Evolutionary conservation across 2,329 filamentous ascomycete genomes (phyloP), one percentile per base, ranked within the genome.

Genomic region (Aspergillus intermedius): DNA sequence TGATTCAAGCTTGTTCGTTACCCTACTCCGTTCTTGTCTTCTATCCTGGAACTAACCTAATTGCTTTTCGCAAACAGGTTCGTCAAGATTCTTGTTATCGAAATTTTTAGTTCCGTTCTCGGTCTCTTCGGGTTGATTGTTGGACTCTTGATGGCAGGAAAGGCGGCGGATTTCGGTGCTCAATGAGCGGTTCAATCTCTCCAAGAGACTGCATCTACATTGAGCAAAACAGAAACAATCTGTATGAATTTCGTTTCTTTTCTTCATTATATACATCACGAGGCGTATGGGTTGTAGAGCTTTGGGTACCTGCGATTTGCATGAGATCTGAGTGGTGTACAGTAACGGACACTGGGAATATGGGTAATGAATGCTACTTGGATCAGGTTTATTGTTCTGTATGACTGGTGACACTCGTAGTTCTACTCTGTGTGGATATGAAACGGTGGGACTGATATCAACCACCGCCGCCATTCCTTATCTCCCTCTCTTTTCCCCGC

Each of bases 51-150:
- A 25, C 10, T 17, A 25, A 19, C 42, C 37, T 51, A 46, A 54
- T 47, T 28, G 25, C 23, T 40, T 44, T 0, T 43, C 41, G 52
- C 56, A 46, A 35, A 15, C 54, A 95, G 91, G 47, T 98, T 98
- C 72, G 91, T 98, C 73, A 96, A 95, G 76, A 95, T 98, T 59
- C 83, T 98, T 46, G 91, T 98, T 59, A 94, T 98, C 64, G 94
- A 98, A 73, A 98, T 98, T 69, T 98, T 98, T 78, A 96, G 91
- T 68, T 97, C 91, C 37, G 91, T 98, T 44, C 79, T 98, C 9
- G 93, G 94, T 55, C 82, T 98, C 3, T 98, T 98, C 64, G 94
- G 93, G 50, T 79, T 98, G 55, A 98, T 98, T 64, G 84, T 98
- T 59, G 93, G 94, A 42, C 80, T 98, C 48, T 78, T 98, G 57